Conservation (phyloP, 306 rosid species). For the Cyamopsis tetragonoloba region DNA sequence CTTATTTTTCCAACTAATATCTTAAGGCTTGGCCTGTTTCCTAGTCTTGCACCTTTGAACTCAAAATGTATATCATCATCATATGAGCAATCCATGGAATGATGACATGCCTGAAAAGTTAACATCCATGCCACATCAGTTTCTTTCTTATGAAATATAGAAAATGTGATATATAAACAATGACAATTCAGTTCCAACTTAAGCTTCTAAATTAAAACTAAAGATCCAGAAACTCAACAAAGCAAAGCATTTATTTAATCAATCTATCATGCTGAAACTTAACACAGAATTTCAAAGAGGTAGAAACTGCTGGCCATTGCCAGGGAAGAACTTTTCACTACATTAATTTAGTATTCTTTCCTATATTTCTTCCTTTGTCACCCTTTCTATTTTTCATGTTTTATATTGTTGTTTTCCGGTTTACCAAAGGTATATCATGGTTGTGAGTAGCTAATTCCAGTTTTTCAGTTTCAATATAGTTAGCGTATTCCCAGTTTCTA, state of each 20-base stretch:
- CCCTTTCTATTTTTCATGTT: too few species aligned
- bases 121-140: conserved; percentile 11
- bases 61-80: conserved; percentile 35
- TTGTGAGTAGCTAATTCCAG: too few species aligned
- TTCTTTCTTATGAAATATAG: not conserved
- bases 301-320: too few species aligned
- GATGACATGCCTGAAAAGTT: conserved; percentile 36
- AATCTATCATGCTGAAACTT: conserved; percentile 6
- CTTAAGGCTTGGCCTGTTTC: conserved; percentile 51
- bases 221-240: conserved; percentile 17
- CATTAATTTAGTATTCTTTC: too few species aligned
- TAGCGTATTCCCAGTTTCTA: too few species aligned
- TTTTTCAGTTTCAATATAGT: too few species aligned
- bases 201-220: conserved; percentile 6
- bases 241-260: conserved; percentile 15
- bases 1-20: conserved; percentile 63
- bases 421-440: too few species aligned
- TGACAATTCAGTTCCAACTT: conserved; percentile 6
- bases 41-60: conserved; percentile 20
- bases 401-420: too few species aligned
- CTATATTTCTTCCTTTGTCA: too few species aligned
- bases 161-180: conserved; percentile 12
- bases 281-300: not conserved
- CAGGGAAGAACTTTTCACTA: too few species aligned
- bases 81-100: conserved; percentile 26